Conservation (phyloP, 78 protist genomes). For the Pelomyxa schiedti region DNA sequence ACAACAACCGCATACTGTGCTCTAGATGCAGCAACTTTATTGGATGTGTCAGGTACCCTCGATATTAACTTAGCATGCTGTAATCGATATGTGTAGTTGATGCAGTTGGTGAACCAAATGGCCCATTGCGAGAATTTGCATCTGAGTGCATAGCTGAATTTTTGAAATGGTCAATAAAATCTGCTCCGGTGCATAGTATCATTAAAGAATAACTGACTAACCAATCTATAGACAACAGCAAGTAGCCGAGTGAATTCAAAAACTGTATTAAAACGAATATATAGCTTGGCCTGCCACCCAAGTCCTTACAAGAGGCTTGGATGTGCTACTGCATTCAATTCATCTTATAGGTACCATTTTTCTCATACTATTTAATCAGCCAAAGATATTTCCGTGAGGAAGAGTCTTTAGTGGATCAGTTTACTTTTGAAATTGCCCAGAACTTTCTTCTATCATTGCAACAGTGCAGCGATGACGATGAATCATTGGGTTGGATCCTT, state of each 20-base stretch:
- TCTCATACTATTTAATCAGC: background rate
- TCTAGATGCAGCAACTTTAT: background rate
- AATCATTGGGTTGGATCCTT: background rate
- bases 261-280: conserved; percentile 31
- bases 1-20: conserved; percentile 11
- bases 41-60: background rate
- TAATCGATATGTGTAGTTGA: conserved; percentile 39
- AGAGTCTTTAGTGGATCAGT: conserved; percentile 20
- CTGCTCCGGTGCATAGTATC: background rate
- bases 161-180: conserved; percentile 35
- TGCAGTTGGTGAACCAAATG: conserved; percentile 31
- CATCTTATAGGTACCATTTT: conserved; percentile 12
- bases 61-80: too few species aligned
- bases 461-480: background rate
- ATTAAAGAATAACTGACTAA: too few species aligned
- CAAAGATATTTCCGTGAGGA: conserved; percentile 14
- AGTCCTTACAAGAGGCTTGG: conserved; percentile 38
- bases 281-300: conserved; percentile 42
- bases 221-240: too few species aligned
- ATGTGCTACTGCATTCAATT: conserved; percentile 26
- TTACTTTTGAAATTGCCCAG: conserved; percentile 22
- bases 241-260: background rate
- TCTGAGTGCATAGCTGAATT: conserved; percentile 53
- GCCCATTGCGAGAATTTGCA: conserved; percentile 50
- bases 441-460: conserved; percentile 9